Base-by-base conservation (phyloP, 2,329 filamentous ascomycete genomes). In the Fusarium sp. region DNA sequence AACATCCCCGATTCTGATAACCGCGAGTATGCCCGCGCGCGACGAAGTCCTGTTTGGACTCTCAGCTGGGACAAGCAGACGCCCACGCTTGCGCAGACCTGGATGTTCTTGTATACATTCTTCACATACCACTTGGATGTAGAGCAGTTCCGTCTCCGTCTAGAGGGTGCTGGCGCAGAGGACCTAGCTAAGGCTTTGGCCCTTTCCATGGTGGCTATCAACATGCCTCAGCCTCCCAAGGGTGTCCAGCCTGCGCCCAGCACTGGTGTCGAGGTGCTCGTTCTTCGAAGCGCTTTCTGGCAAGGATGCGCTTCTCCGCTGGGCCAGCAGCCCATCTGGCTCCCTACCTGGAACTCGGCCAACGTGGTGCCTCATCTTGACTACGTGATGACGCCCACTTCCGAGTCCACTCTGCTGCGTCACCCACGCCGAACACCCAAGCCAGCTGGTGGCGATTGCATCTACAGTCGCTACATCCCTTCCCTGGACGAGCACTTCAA, bases 381-480 rank as follows among this genome's bases (percentile, higher is more conserved):
- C 47, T 73, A 73, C 40, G 75, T 74, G n/a, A 71, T 77, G 52
- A 73, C 73, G 22, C 67, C 74, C 10, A 74, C 75, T 11, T 75
- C 74, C 3, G 75, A 77, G 51, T 71, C 73, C 22, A 70, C 73
- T 13, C 74, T 77, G 46, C 75, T 79, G 17, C 87, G 86, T 72
- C 91, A 93, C 77, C 91, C 91, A 6, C 83, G 88, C 3, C 87
- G 91, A 6, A 86, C 86, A 4, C 83, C 87, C 43, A 93, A 94
- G 79, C 91, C 91, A 8, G 77, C 80, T 5, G 88, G 89, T 0
- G 90, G 90, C 2, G 86, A 87, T 2, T 83, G 89, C 64, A 84
- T 91, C 70, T 94, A 94, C 83, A 92, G 90, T 74, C 89, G 91
- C 45, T 93, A 89, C 79, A 90, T 93, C 60, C 90, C 91, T 7